Conservation (phyloP, 768 basidiomycete species). For the Lanmaoa rubissima region DNA sequence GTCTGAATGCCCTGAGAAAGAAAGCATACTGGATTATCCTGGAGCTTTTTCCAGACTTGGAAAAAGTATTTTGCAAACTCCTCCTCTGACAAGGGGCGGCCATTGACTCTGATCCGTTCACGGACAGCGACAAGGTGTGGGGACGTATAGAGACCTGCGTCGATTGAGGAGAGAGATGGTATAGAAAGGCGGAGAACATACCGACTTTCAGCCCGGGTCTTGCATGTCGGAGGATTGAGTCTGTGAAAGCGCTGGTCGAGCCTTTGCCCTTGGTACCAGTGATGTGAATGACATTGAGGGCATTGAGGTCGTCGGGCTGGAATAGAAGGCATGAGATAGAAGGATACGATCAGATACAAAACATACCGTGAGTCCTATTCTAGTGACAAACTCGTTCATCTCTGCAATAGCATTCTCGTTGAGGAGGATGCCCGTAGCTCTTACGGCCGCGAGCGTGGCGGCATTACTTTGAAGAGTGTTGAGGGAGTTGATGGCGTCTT, state of each 20-base stretch:
- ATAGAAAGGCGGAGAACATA: conserved; percentile 33
- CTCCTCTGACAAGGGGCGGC: conserved; percentile 83
- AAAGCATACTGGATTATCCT: conserved; percentile 56
- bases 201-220: conserved; percentile 80
- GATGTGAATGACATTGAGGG: conserved; percentile 90
- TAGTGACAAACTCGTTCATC: conserved; percentile 83
- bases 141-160: conserved; percentile 87
- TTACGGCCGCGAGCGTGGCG: conserved; percentile 81
- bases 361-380: conserved; percentile 84
- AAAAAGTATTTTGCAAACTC: conserved; percentile 91
- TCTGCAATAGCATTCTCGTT: conserved; percentile 69
- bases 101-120: conserved; percentile 93
- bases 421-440: conserved; percentile 61
- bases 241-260: conserved; percentile 91
- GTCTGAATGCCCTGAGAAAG: neutral
- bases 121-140: conserved; percentile 95
- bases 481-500: conserved; percentile 68
- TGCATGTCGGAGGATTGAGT: conserved; percentile 78
- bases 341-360: neutral
- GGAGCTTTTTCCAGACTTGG: conserved; percentile 89
- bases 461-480: conserved; percentile 92
- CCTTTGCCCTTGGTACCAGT: conserved; percentile 99
- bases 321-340: conserved; percentile 11
- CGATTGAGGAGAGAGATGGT: neutral
- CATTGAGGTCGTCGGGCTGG: conserved; percentile 81